Evolutionary conservation across 768 basidiomycete species (phyloP).

Genomic region (Trametes sanguinea): DNA sequence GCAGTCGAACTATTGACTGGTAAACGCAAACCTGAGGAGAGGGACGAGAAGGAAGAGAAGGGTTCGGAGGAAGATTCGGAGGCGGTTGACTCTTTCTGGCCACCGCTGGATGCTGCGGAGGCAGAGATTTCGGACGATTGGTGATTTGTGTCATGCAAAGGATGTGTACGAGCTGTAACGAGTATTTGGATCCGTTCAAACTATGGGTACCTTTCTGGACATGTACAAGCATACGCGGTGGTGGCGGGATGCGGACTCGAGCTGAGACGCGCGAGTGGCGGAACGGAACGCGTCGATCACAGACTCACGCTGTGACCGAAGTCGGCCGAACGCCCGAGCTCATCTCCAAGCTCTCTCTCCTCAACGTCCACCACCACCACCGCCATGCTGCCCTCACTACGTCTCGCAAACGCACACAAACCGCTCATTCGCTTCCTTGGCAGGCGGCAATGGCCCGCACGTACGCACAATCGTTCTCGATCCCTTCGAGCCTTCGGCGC

Average conservation of each 20-base stretch:
- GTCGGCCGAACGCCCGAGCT: slow-evolving; percentile 18
- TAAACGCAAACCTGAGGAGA: slow-evolving; percentile 29
- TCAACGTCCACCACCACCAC: slow-evolving; percentile 7
- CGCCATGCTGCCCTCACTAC: slow-evolving; percentile 30
- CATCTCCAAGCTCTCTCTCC: background rate
- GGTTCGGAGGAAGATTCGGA: slow-evolving; percentile 42
- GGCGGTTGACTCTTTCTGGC: slow-evolving; percentile 26
- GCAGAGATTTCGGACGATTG: slow-evolving; percentile 23
- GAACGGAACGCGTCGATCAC: slow-evolving; percentile 2
- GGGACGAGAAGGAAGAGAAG: slow-evolving; percentile 37
- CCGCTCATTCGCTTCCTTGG: slow-evolving; percentile 36
- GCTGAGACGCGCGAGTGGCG: background rate
- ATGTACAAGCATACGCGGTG: no score
- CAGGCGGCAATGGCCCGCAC: slow-evolving; percentile 32
- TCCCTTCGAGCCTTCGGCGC: background rate
- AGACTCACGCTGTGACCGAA: background rate
- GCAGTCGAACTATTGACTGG: slow-evolving; percentile 37
- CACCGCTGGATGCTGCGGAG: slow-evolving; percentile 24
- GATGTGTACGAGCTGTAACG: background rate
- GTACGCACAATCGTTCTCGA: slow-evolving; percentile 11
- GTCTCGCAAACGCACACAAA: slow-evolving; percentile 28
- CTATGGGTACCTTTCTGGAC: no score
- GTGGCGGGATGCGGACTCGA: background rate
- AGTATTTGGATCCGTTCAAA: background rate
- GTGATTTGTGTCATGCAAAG: background rate